phyloP scores from a whole-genome alignment of 768 basidiomycete species.

The Calocera viscosa region DNA sequence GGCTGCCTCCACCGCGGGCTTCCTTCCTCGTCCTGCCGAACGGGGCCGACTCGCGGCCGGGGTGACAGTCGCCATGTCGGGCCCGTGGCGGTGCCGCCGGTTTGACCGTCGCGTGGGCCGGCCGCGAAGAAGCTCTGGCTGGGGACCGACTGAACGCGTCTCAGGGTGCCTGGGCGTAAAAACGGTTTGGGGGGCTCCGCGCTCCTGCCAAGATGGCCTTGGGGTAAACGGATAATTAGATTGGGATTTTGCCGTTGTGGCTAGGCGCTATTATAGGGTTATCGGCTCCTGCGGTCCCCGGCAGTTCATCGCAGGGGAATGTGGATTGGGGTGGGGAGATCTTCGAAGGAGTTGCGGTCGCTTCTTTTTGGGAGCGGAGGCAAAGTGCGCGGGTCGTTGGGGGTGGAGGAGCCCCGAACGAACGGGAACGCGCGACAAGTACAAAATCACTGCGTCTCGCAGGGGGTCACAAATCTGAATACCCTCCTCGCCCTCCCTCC shows the following conservation, averaged over 20 bases:
- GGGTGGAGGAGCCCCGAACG: conserved; percentile 8
- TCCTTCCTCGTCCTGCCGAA: neutral
- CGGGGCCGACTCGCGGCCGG: neutral
- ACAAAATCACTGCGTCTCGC: neutral
- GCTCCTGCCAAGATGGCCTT: neutral
- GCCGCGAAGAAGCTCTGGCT: neutral
- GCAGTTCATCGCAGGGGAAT: neutral
- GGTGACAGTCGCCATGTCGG: neutral
- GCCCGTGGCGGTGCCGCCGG: neutral
- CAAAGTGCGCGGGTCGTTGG: neutral
- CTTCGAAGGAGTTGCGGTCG: neutral
- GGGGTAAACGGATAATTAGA: neutral
- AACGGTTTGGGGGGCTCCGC: neutral
- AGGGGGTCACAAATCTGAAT: neutral
- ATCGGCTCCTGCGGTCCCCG: neutral
- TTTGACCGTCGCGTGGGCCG: neutral
- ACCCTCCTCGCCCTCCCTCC: conserved; percentile 3
- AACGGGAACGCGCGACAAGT: conserved; percentile 7
- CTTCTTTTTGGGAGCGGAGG: neutral
- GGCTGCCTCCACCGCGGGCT: neutral
- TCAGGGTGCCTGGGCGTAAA: conserved; percentile 4
- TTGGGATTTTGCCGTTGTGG: neutral
- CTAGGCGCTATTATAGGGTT: neutral
- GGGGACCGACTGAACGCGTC: neutral
- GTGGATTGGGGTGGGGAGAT: neutral